These are phyloP conservation scores for Serendipita sp. DNA, from an alignment of 768 basidiomycete species.

Conservation along the genomic window DNA sequence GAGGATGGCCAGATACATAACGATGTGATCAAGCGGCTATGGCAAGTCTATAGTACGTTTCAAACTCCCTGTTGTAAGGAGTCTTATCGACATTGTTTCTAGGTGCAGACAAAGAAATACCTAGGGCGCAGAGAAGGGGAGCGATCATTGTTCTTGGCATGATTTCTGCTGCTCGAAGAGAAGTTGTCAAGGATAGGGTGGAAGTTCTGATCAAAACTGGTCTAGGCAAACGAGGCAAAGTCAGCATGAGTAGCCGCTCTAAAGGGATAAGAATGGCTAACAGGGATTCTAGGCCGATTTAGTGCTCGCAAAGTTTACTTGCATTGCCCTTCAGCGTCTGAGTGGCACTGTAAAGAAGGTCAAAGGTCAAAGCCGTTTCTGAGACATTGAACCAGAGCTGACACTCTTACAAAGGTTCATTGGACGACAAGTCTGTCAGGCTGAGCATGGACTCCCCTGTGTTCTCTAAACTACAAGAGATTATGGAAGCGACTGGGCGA, in stretches of 20 bases:
- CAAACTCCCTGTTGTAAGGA: background rate
- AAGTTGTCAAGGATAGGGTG: slow-evolving; percentile 64
- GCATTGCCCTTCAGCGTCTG: slow-evolving; percentile 78
- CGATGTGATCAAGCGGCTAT: slow-evolving; percentile 79
- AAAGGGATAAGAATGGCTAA: background rate
- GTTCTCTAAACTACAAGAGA: slow-evolving; percentile 65
- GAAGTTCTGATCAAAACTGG: slow-evolving; percentile 78
- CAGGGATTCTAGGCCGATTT: slow-evolving; percentile 48
- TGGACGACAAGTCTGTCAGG: slow-evolving; percentile 44
- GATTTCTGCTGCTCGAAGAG: slow-evolving; percentile 71
- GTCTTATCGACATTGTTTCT: background rate
- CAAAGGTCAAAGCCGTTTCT: slow-evolving; percentile 44
- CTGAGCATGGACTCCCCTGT: slow-evolving; percentile 76
- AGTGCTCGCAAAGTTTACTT: slow-evolving; percentile 83
- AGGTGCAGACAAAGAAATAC: slow-evolving; percentile 65
- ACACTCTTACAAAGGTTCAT: background rate
- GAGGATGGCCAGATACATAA: slow-evolving; percentile 64
- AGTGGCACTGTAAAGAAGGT: slow-evolving; percentile 94
- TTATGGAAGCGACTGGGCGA: slow-evolving; percentile 63
- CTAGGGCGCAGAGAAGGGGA: slow-evolving; percentile 74
- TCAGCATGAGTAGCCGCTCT: slow-evolving; percentile 17
- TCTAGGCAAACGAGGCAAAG: slow-evolving; percentile 70
- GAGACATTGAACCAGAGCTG: slow-evolving; percentile 1
- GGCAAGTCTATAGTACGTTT: slow-evolving; percentile 83
- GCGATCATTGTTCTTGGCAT: slow-evolving; percentile 96